Evolutionary conservation across 345 rosid genomes (phyloP).

Genomic region (Eutrema yunnanense): DNA sequence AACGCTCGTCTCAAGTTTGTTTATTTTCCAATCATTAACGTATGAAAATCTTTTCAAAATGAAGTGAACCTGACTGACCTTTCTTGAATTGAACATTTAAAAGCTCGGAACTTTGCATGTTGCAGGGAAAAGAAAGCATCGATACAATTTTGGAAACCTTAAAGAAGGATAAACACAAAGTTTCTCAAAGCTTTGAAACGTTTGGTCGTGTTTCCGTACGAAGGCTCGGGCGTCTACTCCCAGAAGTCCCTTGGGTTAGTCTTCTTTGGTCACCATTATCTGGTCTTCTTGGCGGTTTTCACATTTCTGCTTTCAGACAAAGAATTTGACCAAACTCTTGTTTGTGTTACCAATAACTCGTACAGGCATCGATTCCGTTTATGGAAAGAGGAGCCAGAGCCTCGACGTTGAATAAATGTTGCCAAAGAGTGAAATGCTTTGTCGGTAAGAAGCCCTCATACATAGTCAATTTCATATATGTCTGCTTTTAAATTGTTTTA

Average conservation of each 20-base stretch:
- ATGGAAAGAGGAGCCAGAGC: slow-evolving; percentile 68
- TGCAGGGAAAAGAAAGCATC: slow-evolving; percentile 58
- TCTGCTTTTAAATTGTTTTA: background rate
- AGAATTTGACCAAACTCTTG: background rate
- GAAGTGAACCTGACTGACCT: background rate
- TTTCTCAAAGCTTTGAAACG: slow-evolving; percentile 37
- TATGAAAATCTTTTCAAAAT: slow-evolving; percentile 3
- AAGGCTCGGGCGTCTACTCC: slow-evolving; percentile 76
- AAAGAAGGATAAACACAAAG: slow-evolving; percentile 32
- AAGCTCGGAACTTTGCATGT: background rate
- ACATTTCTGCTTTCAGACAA: background rate
- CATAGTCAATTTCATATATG: background rate
- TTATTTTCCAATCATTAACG: slow-evolving; percentile 55
- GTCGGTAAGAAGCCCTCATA: slow-evolving; percentile 37
- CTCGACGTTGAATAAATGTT: slow-evolving; percentile 46
- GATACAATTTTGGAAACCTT: slow-evolving; percentile 43
- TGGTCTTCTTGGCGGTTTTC: too few relatives aligned
- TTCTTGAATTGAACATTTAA: background rate
- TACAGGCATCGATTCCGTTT: slow-evolving; percentile 54
- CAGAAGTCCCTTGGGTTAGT: slow-evolving; percentile 76
- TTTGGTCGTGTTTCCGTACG: slow-evolving; percentile 54
- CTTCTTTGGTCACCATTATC: background rate
- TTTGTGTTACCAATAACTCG: background rate
- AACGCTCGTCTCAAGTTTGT: slow-evolving; percentile 62
- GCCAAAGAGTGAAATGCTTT: slow-evolving; percentile 59